These are phyloP conservation scores for Arthrobotrys pseudoclavata DNA, from an alignment of 2,329 filamentous ascomycete species.

Conservation along the genomic window DNA sequence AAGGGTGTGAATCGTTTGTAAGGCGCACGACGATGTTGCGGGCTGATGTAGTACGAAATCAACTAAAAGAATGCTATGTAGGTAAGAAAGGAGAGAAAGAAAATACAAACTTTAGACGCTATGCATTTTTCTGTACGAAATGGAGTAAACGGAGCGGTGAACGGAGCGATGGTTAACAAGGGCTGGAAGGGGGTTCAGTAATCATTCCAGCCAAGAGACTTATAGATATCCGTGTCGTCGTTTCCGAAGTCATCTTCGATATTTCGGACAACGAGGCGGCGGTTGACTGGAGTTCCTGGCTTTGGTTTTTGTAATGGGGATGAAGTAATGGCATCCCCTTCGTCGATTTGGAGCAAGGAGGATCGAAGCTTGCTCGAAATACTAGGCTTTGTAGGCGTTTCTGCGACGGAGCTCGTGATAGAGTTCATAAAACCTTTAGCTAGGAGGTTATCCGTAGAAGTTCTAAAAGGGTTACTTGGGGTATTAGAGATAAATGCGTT, in stretches of 20 bases:
- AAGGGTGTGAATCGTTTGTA: neutral
- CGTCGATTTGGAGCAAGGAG: constrained; percentile 32
- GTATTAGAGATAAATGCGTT: constrained; percentile 40
- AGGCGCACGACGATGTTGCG: neutral
- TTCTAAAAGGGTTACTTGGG: constrained; percentile 43
- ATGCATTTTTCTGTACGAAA: neutral
- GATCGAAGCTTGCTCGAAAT: constrained; percentile 53
- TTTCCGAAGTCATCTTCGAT: constrained; percentile 42
- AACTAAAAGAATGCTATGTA: neutral
- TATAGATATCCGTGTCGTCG: constrained; percentile 65
- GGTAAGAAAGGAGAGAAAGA: neutral
- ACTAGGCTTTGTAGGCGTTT: constrained; percentile 53
- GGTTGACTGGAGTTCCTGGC: constrained; percentile 47
- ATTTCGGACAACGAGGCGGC: constrained; percentile 44
- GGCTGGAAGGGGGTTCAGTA: neutral
- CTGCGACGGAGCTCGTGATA: constrained; percentile 24
- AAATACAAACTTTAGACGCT: neutral
- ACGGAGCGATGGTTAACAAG: neutral
- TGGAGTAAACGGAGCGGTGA: neutral
- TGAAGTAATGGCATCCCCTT: constrained; percentile 36
- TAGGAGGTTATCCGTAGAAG: constrained; percentile 33
- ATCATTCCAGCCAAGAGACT: constrained; percentile 65
- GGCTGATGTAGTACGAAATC: too few relatives aligned
- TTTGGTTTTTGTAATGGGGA: constrained; percentile 43
- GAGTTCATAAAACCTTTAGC: constrained; percentile 56